Evolutionary conservation across 306 rosid species (phyloP).

Genomic region (Rubus parviflorus): DNA sequence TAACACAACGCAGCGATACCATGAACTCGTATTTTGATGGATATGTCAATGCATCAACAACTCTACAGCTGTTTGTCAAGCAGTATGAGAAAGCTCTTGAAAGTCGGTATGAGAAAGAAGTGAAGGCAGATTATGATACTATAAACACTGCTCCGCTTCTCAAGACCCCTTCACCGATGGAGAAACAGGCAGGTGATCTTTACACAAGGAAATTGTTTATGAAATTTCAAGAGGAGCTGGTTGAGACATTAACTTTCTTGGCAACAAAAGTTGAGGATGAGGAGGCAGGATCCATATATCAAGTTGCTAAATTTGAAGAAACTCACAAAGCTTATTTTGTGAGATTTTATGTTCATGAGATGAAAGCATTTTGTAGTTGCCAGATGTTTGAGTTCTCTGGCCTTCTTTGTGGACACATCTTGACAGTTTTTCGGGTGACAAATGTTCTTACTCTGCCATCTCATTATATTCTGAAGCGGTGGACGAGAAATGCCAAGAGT

Average conservation of each 20-base stretch:
- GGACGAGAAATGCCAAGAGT: conserved; percentile 45
- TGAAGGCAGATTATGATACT: conserved; percentile 35
- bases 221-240: conserved; percentile 39
- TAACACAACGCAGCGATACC: conserved; percentile 37
- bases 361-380: conserved; percentile 36
- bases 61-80: conserved; percentile 35
- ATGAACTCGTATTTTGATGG: conserved; percentile 47
- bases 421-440: conserved; percentile 42
- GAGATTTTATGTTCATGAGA: conserved; percentile 24
- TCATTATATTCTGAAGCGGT: conserved; percentile 34
- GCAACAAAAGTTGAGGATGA: conserved; percentile 35
- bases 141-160: conserved; percentile 32
- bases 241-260: conserved; percentile 35
- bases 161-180: conserved; percentile 45
- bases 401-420: conserved; percentile 37
- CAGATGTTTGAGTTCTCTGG: conserved; percentile 35
- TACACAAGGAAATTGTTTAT: conserved; percentile 39
- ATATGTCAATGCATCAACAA: conserved; percentile 41
- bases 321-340: conserved; percentile 28
- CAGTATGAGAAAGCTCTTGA: conserved; percentile 41
- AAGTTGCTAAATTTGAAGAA: conserved; percentile 36
- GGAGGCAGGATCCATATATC: conserved; percentile 18
- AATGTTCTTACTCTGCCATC: conserved; percentile 41
- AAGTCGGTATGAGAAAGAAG: conserved; percentile 37
- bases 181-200: conserved; percentile 36